A percentile compares a stretch with the other conserved stretches of the same genome.
phyloP scores from a whole-genome alignment of 805 yeast species.

The Candida rishiriensis region DNA sequence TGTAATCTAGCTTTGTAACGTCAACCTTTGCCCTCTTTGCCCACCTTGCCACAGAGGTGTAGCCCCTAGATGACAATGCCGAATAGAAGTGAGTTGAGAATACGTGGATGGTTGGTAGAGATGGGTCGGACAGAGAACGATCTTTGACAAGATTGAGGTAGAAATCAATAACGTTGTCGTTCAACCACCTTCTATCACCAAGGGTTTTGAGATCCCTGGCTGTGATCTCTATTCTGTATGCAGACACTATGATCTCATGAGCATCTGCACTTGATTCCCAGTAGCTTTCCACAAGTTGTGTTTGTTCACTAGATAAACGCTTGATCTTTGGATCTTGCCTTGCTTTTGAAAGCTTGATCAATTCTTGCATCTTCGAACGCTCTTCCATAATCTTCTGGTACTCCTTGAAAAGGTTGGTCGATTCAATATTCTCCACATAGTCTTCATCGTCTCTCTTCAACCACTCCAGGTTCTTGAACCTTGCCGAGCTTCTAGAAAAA shows the following conservation, averaged over 20 bases:
- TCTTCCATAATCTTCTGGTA: slow-evolving; percentile 42
- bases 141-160: slow-evolving; percentile 56
- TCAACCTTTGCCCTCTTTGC: slow-evolving; percentile 69
- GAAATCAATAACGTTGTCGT: slow-evolving; percentile 86
- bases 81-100: slow-evolving; percentile 90
- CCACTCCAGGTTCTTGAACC: slow-evolving; percentile 30
- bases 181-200: slow-evolving; percentile 73
- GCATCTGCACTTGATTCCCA: slow-evolving; percentile 27
- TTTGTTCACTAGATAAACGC: slow-evolving; percentile 30
- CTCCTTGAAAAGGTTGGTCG: slow-evolving; percentile 32
- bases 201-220: slow-evolving; percentile 70
- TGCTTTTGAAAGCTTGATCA: slow-evolving; percentile 32
- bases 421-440: slow-evolving; percentile 26
- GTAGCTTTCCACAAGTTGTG: slow-evolving; percentile 28
- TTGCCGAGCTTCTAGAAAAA: slow-evolving; percentile 13
- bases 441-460: slow-evolving; percentile 27
- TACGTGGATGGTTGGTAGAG: slow-evolving; percentile 45
- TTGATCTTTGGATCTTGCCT: slow-evolving; percentile 31
- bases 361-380: slow-evolving; percentile 33
- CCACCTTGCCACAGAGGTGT: slow-evolving; percentile 79
- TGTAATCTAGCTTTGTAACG: slow-evolving; percentile 56
- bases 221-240: slow-evolving; percentile 52
- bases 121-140: slow-evolving; percentile 22
- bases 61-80: slow-evolving; percentile 66
- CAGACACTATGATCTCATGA: slow-evolving; percentile 28